Percentiles rank a stretch among this genome's conserved stretches.
Conservation (phyloP, 108 stramenopile species). For the Ochromonas danica region DNA sequence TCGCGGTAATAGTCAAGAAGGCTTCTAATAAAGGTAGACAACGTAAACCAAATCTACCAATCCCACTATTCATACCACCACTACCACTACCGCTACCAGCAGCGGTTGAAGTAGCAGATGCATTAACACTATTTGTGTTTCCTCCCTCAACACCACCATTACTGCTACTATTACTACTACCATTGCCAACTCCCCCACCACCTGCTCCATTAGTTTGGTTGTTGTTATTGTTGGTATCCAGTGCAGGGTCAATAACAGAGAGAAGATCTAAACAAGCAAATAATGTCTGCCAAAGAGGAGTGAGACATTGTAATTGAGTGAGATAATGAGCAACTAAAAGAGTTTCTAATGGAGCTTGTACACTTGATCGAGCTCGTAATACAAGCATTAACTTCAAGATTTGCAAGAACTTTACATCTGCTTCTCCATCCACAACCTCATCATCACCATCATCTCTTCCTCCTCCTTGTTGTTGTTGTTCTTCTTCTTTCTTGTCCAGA, state of each 20-base stretch:
- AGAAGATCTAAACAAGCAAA: background rate
- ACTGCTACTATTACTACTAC: background rate
- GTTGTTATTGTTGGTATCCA: background rate
- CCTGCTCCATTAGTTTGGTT: background rate
- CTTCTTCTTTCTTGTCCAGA: too few relatives aligned
- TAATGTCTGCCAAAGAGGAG: slow-evolving; percentile 18
- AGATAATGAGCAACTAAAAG: background rate
- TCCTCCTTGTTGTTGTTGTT: too few relatives aligned
- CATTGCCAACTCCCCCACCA: background rate
- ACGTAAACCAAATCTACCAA: too few relatives aligned
- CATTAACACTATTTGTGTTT: background rate
- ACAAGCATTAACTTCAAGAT: slow-evolving; percentile 11
- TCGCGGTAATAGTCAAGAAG: background rate
- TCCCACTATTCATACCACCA: too few relatives aligned
- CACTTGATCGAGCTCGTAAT: background rate
- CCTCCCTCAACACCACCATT: background rate
- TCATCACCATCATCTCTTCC: too few relatives aligned
- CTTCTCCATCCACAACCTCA: too few relatives aligned
- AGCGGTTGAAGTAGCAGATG: background rate
- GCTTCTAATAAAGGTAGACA: background rate
- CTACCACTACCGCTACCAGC: too few relatives aligned
- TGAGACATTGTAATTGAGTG: too few relatives aligned
- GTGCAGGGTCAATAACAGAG: background rate
- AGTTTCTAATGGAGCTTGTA: background rate
- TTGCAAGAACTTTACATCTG: slow-evolving; percentile 6